Base-by-base conservation (phyloP, 148 eudicot genomes). In the Chenopodium quinoa region DNA sequence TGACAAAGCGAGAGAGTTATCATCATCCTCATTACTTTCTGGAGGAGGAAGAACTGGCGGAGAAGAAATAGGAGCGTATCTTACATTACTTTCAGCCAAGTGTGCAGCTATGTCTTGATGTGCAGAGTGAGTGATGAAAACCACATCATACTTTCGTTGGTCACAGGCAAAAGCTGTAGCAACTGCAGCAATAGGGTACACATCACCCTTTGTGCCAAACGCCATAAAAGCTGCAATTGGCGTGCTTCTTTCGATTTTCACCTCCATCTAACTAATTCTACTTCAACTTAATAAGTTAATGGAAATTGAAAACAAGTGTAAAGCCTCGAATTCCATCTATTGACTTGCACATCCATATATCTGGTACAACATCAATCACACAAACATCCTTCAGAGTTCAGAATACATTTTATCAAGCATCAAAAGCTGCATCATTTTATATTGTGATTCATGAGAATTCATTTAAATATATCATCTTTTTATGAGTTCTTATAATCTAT, bases 181-280 rank as follows among this genome's bases (percentile, higher is more conserved):
- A 73, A 96, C 86, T 73, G 98, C 97, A 71, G 95, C 93, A 27
- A 96, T 86, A 23, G 99, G 99, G 63, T 91, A 84, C 73, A 92
- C 91, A 75, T 94, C 99, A 83, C 98, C 99, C 80, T 94, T 92
- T 75, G 99, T 96, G 81, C 99, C 98, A 76, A 96, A 96, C 76
- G 93, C 97, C 98, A 94, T 94, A 86, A 94, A 92, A n/a, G 79
- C 88, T 69, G 98, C 97, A 31, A 83, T 84, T 4, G 97, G 95
- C 71, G 64, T 83, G 64, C 76, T 87, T 82, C 92, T 88, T 87
- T 84, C 79, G n/a, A 37, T 12, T 54, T 67, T 29, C 73, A 65
- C 20, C 63, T 75, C 84, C 81, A 78, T 80, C 23, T 77, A 6
- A 54, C 23, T 31, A 31, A 66, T 50, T 37, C 40, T 37, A 27